Base-by-base conservation (phyloP, 306 rosid species). In the Arachis stenosperma region DNA sequence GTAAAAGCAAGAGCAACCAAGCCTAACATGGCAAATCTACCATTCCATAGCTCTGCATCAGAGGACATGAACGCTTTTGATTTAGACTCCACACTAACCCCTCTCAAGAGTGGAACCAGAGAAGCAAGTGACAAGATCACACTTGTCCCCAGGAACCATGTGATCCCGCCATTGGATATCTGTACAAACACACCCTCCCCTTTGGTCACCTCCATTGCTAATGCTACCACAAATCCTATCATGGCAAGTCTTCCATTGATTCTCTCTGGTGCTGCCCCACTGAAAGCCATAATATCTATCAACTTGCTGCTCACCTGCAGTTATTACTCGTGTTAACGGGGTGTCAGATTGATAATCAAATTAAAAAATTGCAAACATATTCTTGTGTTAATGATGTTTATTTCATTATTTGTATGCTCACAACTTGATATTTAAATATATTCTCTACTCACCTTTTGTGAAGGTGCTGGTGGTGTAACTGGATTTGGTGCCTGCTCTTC, bases 241-340 rank as follows among this genome's bases (percentile, higher is more conserved):
- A 92, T 92, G 2, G 98, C 98, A 6, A 92, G 76, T 52, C 96
- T 83, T 8, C 98, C 98, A 68, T 92, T 92, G 77, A 92, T 92
- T 66, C 98, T 90, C 81, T 92, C 98, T 3, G 98, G 98, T 3
- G 85, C 98, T 0, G 96, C 91, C 6, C 98, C 98, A 33, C 89
- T 70, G 84, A 92, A 92, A 0, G 95, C 96, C 7, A 92, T 66
- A 9, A 92, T 29, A 7, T 90, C 91, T 0, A 82, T 43, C 14
- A 92, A 85, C 7, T 79, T 90, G 0, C 90, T 82, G 78, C 88
- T 88, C 50, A 65, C 65, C 90, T 88, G 88, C 47, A 59, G 40
- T 14, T 1, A 46, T 14, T 1, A 12, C 46, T 9, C 11, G 10
- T 11, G 4, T 61, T 4, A 40, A 44, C 12, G 39, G 53, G 13